Percentiles rank a stretch among this genome's conserved stretches.
Conservation (phyloP, 805 yeast genomes). For the Komagataella mondaviorum region DNA sequence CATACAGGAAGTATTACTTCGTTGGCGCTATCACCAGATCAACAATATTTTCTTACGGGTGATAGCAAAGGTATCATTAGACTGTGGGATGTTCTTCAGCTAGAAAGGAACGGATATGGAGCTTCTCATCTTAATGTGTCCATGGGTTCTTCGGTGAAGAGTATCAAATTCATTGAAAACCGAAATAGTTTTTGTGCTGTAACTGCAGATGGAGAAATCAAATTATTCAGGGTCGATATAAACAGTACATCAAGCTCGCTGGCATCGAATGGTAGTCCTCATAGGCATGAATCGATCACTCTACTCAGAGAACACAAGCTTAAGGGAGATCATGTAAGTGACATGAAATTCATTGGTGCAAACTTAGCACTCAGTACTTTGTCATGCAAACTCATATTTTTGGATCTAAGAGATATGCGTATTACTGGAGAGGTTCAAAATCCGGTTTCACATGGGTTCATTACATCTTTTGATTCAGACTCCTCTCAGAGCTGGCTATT, state of each 20-base stretch:
- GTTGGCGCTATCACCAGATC: constrained; percentile 45
- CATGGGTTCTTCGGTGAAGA: constrained; percentile 34
- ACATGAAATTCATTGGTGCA: constrained; percentile 1
- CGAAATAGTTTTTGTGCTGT: constrained; percentile 48
- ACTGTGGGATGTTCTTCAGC: constrained; percentile 62
- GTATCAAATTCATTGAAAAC: constrained; percentile 35
- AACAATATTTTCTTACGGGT: constrained; percentile 60
- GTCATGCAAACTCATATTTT: constrained; percentile 29
- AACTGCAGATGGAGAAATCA: constrained; percentile 30
- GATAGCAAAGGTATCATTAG: constrained; percentile 62
- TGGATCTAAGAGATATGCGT: constrained; percentile 49
- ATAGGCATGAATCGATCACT: not conserved
- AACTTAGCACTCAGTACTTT: constrained; percentile 32
- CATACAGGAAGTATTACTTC: constrained; percentile 46
- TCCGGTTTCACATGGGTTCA: constrained; percentile 53
- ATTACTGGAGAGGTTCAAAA: constrained; percentile 28
- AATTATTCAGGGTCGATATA: constrained; percentile 25
- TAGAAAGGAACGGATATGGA: constrained; percentile 48
- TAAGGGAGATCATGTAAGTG: constrained; percentile 27
- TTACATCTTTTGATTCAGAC: constrained; percentile 47
- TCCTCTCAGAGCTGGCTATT: constrained; percentile 44
- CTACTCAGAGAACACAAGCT: constrained; percentile 19
- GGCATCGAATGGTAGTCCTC: constrained; percentile 4
- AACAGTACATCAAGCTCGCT: constrained; percentile 5
- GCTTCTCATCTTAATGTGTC: constrained; percentile 32